Base-by-base conservation (phyloP, 257 asterid genomes). In the Solanum sitiens region DNA sequence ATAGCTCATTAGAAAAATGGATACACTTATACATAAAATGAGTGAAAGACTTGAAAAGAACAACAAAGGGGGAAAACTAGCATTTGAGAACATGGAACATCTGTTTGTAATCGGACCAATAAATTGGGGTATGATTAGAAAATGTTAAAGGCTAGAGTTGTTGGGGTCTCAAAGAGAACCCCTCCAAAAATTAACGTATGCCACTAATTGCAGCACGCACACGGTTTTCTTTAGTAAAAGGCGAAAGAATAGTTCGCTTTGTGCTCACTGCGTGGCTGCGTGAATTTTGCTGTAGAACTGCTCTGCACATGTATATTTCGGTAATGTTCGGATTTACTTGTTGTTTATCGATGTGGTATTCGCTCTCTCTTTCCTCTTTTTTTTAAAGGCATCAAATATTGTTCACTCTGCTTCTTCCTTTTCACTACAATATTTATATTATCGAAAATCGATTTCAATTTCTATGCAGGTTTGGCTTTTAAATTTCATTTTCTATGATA, bases 281-380 rank as follows among this genome's bases (percentile, higher is more conserved):
- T 32, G 42, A 70, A 0, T 2, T 7, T 0, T 0, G 0, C 1
- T 0, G 0, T 0, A 0, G 0, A 0, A 9, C 1, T 32, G 40
- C 11, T 25, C 25, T 71, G 25, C 23, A 8, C 7, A 16, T 71
- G 11, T 16, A 15, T 71, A 71, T 8, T 16, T 5, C 14, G n/a
- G 35, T 2, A 33, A 18, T 39, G 4, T 71, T 33, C 6, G 1
- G 8, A 71, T 18, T 32, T 71, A 15, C 44, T 2, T 1, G 0
- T 33, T 18, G 79, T 72, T 33, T 18, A 32, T 18, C 44, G 44
- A 16, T 72, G 79, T 72, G 79, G 79, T 16, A 72, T 23, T 30
- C n/a, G 6, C 6, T 4, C 32, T 14, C n/a, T 70, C n/a, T 8
- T 20, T 30, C 14, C 14, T 32, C n/a, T n/a, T n/a, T 16, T 16